A percentile compares a stretch with the other conserved stretches of the same genome.
Conservation (phyloP, 208 protist genomes). For the Crithidia expoeki region DNA sequence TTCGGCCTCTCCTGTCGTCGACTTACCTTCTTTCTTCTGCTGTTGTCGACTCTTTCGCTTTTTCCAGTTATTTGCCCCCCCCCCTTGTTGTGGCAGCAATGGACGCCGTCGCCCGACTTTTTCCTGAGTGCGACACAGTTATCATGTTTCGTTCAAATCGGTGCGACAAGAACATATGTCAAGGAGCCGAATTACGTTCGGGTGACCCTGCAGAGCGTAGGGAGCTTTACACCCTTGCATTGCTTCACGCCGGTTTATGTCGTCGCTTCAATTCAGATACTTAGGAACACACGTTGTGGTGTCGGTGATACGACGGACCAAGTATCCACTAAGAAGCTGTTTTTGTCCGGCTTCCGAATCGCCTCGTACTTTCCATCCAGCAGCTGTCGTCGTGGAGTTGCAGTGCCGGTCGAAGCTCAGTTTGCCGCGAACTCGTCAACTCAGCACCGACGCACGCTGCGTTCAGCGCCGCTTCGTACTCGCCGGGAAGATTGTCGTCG, state of each 20-base stretch:
- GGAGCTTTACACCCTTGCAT: conserved; percentile 74
- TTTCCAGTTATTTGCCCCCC: neutral
- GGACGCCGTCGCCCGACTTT: neutral
- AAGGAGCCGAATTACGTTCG: conserved; percentile 72
- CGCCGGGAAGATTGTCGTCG: conserved; percentile 6
- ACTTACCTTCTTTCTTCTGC: neutral
- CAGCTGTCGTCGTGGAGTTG: conserved; percentile 7
- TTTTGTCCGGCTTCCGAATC: conserved; percentile 46
- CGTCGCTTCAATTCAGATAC: conserved; percentile 66
- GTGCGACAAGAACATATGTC: conserved; percentile 86
- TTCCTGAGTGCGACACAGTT: conserved; percentile 5
- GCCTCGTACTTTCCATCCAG: conserved; percentile 47
- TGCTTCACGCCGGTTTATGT: conserved; percentile 61
- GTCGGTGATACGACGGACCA: conserved; percentile 60
- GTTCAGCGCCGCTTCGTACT: conserved; percentile 25
- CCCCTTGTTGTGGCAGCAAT: neutral
- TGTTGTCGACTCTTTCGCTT: neutral
- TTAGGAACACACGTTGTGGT: conserved; percentile 58
- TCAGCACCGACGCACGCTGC: neutral
- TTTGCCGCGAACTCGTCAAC: neutral
- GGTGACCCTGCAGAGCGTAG: conserved; percentile 65
- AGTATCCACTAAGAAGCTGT: conserved; percentile 68
- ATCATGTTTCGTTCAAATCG: conserved; percentile 41
- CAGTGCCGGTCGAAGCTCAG: conserved; percentile 5
- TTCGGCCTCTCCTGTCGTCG: too few species aligned